Conservation (phyloP, 352 stramenopile genomes). For the Phytophthora sansomeana region DNA sequence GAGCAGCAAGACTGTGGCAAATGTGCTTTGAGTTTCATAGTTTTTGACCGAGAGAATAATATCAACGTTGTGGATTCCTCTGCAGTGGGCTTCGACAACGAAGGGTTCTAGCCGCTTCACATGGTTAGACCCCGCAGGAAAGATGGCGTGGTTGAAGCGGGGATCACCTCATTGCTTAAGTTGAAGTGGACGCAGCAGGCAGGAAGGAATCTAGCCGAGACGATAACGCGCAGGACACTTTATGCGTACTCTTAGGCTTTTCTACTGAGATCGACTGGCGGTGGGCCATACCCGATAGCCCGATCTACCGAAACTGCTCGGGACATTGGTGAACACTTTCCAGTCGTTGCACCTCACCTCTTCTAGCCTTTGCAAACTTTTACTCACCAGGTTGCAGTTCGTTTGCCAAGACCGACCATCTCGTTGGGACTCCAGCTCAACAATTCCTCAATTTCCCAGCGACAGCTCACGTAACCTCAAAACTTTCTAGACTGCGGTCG, state of each 20-base stretch:
- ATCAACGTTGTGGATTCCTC: neutral
- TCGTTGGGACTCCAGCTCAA: too few species aligned
- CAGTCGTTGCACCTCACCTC: neutral
- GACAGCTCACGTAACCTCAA: too few species aligned
- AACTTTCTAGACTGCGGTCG: too few species aligned
- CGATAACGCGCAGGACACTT: too few species aligned
- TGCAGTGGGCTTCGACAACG: neutral
- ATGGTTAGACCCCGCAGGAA: too few species aligned
- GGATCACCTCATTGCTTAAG: neutral
- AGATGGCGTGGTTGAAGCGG: too few species aligned
- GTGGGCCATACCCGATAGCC: too few species aligned
- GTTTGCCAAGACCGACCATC: too few species aligned
- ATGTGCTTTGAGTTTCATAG: constrained; percentile 7
- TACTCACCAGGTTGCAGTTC: constrained; percentile 10
- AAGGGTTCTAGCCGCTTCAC: too few species aligned
- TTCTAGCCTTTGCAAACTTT: neutral
- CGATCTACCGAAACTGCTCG: too few species aligned
- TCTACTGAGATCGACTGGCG: too few species aligned
- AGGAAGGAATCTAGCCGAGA: neutral
- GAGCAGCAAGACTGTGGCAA: constrained; percentile 2
- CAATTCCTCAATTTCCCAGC: neutral
- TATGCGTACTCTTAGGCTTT: too few species aligned
- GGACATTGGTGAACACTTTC: neutral
- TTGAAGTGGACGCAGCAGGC: constrained; percentile 18
- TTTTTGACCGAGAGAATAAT: neutral